Evolutionary conservation across 2,329 filamentous ascomycete species (phyloP).

Genomic region (Ophiostoma quercus): DNA sequence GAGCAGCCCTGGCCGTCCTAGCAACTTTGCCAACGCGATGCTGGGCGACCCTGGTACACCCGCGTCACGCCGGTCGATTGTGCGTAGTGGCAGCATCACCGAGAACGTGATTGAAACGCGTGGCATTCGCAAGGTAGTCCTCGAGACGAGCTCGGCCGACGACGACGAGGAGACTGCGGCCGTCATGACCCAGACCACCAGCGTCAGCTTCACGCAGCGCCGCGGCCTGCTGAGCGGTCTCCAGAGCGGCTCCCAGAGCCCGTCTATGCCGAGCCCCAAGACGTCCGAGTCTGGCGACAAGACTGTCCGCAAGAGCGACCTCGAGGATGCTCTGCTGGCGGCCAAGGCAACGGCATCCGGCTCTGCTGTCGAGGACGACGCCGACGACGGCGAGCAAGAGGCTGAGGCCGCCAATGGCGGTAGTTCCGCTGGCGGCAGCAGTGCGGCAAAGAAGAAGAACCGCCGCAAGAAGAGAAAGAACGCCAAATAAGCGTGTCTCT

Average conservation of each 20-base stretch:
- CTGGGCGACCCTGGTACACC: constrained; percentile 25
- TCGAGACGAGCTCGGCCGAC: constrained; percentile 42
- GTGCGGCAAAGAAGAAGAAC: constrained; percentile 36
- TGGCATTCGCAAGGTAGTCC: constrained; percentile 68
- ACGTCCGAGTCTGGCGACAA: constrained; percentile 23
- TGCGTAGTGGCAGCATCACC: constrained; percentile 70
- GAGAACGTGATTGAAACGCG: constrained; percentile 71
- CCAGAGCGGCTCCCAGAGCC: constrained; percentile 14
- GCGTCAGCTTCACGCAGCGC: background rate
- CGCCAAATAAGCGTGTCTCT: constrained; percentile 14
- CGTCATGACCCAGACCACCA: constrained; percentile 6
- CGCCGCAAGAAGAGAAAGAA: constrained; percentile 35
- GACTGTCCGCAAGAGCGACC: constrained; percentile 18
- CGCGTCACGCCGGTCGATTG: constrained; percentile 37
- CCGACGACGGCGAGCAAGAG: constrained; percentile 7
- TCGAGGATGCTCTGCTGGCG: constrained; percentile 19
- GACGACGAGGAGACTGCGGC: constrained; percentile 33
- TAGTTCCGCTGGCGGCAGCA: constrained; percentile 18
- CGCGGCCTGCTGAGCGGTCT: constrained; percentile 15
- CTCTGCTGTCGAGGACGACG: background rate
- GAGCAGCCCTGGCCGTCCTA: constrained; percentile 23
- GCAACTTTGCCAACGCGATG: background rate
- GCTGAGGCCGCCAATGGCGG: constrained; percentile 17
- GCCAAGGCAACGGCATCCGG: background rate
- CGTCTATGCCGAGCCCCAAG: background rate